Conservation (phyloP, 1,284 basidiomycete genomes). For the Ganoderma lingzhi region DNA sequence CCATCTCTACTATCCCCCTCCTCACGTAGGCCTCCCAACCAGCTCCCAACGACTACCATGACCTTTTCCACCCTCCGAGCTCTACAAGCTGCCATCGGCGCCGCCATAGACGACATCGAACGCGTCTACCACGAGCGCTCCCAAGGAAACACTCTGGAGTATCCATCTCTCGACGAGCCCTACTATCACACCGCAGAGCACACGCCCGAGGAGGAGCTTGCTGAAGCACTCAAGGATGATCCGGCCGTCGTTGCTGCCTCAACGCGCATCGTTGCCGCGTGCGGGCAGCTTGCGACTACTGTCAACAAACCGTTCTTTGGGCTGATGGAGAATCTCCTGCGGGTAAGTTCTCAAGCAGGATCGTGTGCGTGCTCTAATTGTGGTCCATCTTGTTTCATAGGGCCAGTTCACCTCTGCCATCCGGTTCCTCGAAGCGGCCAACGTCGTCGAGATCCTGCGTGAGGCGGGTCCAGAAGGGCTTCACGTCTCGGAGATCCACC, state of each 20-base stretch:
- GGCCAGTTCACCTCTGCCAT: slow-evolving; percentile 20
- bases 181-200: slow-evolving; percentile 50
- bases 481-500: slow-evolving; percentile 36
- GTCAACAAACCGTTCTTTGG: slow-evolving; percentile 49
- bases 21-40: neutral
- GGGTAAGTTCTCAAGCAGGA: too few relatives aligned
- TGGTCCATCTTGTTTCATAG: neutral
- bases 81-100: slow-evolving; percentile 70
- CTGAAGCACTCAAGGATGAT: slow-evolving; percentile 60
- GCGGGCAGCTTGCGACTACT: slow-evolving; percentile 63
- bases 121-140: slow-evolving; percentile 52
- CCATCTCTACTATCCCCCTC: neutral
- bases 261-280: slow-evolving; percentile 62
- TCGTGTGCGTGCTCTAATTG: too few relatives aligned
- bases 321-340: slow-evolving; percentile 16
- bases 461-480: slow-evolving; percentile 44
- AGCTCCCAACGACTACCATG: slow-evolving; percentile 35
- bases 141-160: slow-evolving; percentile 51
- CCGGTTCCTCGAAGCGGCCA: slow-evolving; percentile 20
- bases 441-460: slow-evolving; percentile 43
- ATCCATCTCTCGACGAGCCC: slow-evolving; percentile 62
- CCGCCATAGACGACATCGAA: slow-evolving; percentile 74
- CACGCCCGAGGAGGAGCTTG: slow-evolving; percentile 31
- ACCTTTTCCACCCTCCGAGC: slow-evolving; percentile 69
- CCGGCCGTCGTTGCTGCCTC: slow-evolving; percentile 62